These are phyloP conservation scores for Micractinium sp. DNA, from an alignment of 139 green algal species.

Conservation along the genomic window DNA sequence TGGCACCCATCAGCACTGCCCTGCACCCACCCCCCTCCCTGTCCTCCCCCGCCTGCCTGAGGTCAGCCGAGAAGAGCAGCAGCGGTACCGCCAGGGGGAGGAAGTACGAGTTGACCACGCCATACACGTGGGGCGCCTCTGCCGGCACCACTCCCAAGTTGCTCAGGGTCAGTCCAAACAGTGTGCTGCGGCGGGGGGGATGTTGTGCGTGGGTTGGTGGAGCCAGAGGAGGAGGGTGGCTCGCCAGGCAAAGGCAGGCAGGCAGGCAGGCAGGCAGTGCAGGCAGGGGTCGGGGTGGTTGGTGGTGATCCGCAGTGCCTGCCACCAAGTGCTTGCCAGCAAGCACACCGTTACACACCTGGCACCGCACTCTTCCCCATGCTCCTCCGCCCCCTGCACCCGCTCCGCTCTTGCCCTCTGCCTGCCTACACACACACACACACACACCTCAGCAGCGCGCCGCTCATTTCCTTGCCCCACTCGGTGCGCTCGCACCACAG, in stretches of 20 bases:
- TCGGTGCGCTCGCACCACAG: conserved; percentile 70
- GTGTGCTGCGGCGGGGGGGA: conserved; percentile 45
- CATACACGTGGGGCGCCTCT: conserved; percentile 52
- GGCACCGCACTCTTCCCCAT: too few relatives aligned
- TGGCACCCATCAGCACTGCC: too few relatives aligned
- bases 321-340: too few relatives aligned
- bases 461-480: conserved; percentile 81
- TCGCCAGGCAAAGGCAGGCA: neutral
- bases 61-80: conserved; percentile 87
- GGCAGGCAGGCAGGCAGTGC: neutral
- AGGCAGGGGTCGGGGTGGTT: too few relatives aligned
- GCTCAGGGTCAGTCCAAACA: conserved; percentile 74
- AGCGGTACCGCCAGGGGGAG: conserved; percentile 92
- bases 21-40: neutral
- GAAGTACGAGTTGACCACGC: conserved; percentile 81
- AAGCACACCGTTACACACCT: too few relatives aligned
- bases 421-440: neutral
- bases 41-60: conserved; percentile 46
- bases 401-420: too few relatives aligned
- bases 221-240: neutral
- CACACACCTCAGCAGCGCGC: conserved; percentile 65
- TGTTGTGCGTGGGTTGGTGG: neutral
- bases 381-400: too few relatives aligned
- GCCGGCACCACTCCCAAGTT: conserved; percentile 78
- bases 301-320: neutral